Evolutionary conservation across 2,329 filamentous ascomycete genomes (phyloP), one percentile per base, ranked within the genome.

Genomic region (Fusarium incarnatum): DNA sequence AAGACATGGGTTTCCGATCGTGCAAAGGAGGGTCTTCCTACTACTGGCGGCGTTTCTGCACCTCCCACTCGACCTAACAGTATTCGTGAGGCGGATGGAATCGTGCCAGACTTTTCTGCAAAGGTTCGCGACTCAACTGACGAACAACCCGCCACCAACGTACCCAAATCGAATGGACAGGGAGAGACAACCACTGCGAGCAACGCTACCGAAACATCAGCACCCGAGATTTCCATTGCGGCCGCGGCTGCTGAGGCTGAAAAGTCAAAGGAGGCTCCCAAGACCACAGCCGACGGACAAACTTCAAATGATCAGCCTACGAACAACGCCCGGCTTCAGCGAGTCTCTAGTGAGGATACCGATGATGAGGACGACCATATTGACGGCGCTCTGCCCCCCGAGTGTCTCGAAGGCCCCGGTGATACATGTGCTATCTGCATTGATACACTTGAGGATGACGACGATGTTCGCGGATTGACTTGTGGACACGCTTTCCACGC

Each of bases 401-500:
- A 98, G 75, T 85, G 94, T 77, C 83, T 97, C 62, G 89, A 89
- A 27, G 91, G 91, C 55, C 92, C 94, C 1, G 96, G 95, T 45
- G 96, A 99, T 77, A 92, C 94, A 3, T 99, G 96, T 80, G 96
- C 96, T 53, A 98, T 99, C 75, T 99, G 96, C 80, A 91, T 99
- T 71, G 96, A 99, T 77, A 91, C 88, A 0, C 87, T 99, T 20
- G 96, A 99, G 79, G 94, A 98, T 68, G 93, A 98, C 68, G 96
- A 98, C 74, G 95, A 99, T 77, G 91, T 99, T 52, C 93, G 96
- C 73, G 96, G 96, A 4, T 83, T 99, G 66, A 94, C 93, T 6
- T 99, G 96, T 77, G 96, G 96, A n/a, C 96, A 99, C 80, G 94
- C 95, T 56, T 99, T 98, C 87, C 96, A 99, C 79, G 94, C 94